Base-by-base conservation (phyloP, 306 rosid species). In the Acacia crassicarpa region DNA sequence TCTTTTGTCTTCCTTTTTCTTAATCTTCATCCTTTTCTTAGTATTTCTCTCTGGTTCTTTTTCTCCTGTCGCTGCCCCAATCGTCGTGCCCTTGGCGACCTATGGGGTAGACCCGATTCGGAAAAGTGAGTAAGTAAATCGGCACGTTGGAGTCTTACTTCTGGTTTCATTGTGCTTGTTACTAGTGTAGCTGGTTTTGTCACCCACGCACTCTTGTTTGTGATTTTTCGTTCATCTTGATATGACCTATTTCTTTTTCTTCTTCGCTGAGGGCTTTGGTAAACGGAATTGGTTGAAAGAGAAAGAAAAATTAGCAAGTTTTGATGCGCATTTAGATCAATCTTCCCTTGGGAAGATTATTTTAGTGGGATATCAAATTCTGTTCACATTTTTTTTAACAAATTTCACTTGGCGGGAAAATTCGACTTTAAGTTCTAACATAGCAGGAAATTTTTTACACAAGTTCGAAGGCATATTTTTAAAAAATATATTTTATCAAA, bases 151-250 rank as follows among this genome's bases (percentile, higher is more conserved):
- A 62, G 27, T 22, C 82, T 92, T 9, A 2, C 65, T 27, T 83
- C 89, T 11, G 86, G 85, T 16, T 76, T 84, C 53, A 83, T 90
- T 14, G 93, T 94, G 7, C 92, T 94, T 2, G 94, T 94, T 56
- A 94, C 94, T 15, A 93, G 98, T 27, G 95, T 95, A 8, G 89
- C 92, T 9, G 97, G 94, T 1, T 94, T 94, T 70, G 98, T 94
- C 11, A 79, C 92, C 2, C 98, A 94, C 76, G 95, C 91, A 23
- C 98, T 4, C 72, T 94, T 17, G 92, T 11, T 81, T 94, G 80
- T 74, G 95, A 14, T 94, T 92, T 81, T 92, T 94, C 83, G 92
- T 97, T 13, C 84, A 95, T n/a, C 98, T 97, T n/a, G 94, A 92
- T 70, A 94, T 94, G 98, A 92, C 97, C 0, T 94, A 94, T 80